Conservation (phyloP, 495 filamentous ascomycete species). For the Stereocaulon alpinum region DNA sequence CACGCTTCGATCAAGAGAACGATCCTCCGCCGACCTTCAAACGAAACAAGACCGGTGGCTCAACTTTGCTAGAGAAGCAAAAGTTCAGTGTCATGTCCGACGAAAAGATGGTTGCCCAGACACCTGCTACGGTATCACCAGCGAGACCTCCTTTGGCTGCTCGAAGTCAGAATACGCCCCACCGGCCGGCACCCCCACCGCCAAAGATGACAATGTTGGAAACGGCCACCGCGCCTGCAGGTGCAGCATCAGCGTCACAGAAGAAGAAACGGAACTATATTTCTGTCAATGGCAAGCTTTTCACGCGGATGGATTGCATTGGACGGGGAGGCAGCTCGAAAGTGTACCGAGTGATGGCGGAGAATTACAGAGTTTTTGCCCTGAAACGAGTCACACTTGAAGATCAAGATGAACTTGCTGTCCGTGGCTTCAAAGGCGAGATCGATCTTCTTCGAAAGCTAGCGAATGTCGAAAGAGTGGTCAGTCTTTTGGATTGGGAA, state of each 20-base stretch:
- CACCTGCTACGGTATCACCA: conserved; percentile 38
- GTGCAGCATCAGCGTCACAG: conserved; percentile 61
- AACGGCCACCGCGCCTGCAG: conserved; percentile 75
- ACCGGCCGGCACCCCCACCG: conserved; percentile 66
- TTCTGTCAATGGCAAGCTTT: conserved; percentile 81
- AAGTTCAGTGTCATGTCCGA: conserved; percentile 43
- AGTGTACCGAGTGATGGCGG: conserved; percentile 94
- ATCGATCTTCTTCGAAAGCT: conserved; percentile 84
- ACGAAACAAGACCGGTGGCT: conserved; percentile 49
- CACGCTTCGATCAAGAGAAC: conserved; percentile 67
- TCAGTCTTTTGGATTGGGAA: conserved; percentile 85
- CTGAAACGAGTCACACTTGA: conserved; percentile 87
- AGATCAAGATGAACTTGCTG: conserved; percentile 70
- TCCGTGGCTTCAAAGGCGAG: conserved; percentile 90
- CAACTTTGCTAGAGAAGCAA: conserved; percentile 48
- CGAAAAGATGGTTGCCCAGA: conserved; percentile 37
- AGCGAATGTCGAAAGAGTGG: conserved; percentile 74
- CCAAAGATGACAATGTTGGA: conserved; percentile 95
- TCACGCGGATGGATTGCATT: conserved; percentile 78
- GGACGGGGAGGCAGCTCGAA: conserved; percentile 86
- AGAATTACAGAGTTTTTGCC: conserved; percentile 89
- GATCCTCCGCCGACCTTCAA: conserved; percentile 68
- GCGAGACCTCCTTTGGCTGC: conserved; percentile 59
- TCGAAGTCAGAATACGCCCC: conserved; percentile 75
- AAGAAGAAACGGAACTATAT: conserved; percentile 69